Base-by-base conservation (phyloP, 2,329 filamentous ascomycete genomes). In the Cladosporium austrohemisphaericum region DNA sequence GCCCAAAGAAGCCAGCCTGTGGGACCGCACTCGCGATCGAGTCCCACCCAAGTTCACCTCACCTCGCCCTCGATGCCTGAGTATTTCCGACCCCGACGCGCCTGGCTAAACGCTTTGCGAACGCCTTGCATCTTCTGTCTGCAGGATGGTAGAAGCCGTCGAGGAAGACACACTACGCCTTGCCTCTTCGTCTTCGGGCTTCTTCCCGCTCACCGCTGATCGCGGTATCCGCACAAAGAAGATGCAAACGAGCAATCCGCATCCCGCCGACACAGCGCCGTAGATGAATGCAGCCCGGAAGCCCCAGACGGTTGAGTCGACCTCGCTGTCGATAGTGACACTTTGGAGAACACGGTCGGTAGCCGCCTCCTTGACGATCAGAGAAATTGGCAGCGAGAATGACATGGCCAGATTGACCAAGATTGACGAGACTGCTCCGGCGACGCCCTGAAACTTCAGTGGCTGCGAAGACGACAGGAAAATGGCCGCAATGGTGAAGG, bases 321-420 rank as follows among this genome's bases (percentile, higher is more conserved):
- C 29, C 13, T 36, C 47, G 10, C 38, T 43, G 18, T 37, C 28
- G 11, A 41, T 33, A 2, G 13, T 23, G n/a, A 22, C 28, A n/a
- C n/a, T 31, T 9, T 22, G 11, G 22, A 38, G 7, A 4, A 25
- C 43, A 36, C 32, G 37, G 5, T n/a, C 28, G 19, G 26, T 20
- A n/a, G 41, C 49, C 14, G 36, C 41, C 14, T 41, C 37, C 38
- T 49, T 41, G 5, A 41, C 58, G 8, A 68, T 64, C 25, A 66
- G 62, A 0, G 62, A 61, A 11, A 68, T 60, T 2, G 64, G 61
- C 4, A 68, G 55, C 7, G 62, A 57, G 38, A 68, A 65, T 1
- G 65, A 63, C 54, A 68, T 67, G 20, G 61, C 65, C 26, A 68
- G 52, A 37, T 68, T 67, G 55, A 68, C 59, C 4, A 67, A 53